Conservation (phyloP, 352 stramenopile genomes). For the Globisporangium nodosum region DNA sequence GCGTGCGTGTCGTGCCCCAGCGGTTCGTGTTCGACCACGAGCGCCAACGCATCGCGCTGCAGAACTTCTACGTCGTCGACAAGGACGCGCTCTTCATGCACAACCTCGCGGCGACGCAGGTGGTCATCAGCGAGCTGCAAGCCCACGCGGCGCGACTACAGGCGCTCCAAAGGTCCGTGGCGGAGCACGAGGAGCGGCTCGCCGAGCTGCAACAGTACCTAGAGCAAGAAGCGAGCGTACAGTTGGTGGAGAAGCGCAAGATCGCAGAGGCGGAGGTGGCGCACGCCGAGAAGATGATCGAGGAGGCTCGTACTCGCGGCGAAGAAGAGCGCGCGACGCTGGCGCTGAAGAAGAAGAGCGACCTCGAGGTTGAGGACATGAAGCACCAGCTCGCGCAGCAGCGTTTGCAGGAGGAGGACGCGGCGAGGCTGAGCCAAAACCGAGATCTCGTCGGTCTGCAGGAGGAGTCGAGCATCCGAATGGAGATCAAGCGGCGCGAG, state of each 20-base stretch:
- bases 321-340: constrained; percentile 54
- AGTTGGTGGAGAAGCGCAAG: constrained; percentile 54
- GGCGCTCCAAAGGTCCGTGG: constrained; percentile 17
- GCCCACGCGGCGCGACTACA: constrained; percentile 29
- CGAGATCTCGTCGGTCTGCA: constrained; percentile 54
- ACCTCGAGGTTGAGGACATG: constrained; percentile 42
- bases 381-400: constrained; percentile 45
- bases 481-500: constrained; percentile 51
- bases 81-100: constrained; percentile 91
- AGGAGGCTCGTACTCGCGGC: constrained; percentile 31
- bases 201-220: constrained; percentile 43
- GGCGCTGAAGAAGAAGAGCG: constrained; percentile 33
- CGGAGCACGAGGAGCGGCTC: constrained; percentile 26
- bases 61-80: constrained; percentile 85
- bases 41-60: constrained; percentile 54
- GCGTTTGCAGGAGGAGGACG: constrained; percentile 40
- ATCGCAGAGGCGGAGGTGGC: constrained; percentile 42
- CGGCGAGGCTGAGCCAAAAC: constrained; percentile 39
- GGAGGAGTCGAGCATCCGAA: constrained; percentile 47
- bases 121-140: constrained; percentile 47
- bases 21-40: constrained; percentile 46
- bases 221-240: constrained; percentile 53
- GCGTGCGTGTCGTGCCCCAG: constrained; percentile 59
- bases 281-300: constrained; percentile 28
- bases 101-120: constrained; percentile 85